Percentiles rank a stretch among this genome's conserved stretches.
These are phyloP conservation scores for Heritiera littoralis DNA, from an alignment of 345 rosid species.

Conservation along the genomic window DNA sequence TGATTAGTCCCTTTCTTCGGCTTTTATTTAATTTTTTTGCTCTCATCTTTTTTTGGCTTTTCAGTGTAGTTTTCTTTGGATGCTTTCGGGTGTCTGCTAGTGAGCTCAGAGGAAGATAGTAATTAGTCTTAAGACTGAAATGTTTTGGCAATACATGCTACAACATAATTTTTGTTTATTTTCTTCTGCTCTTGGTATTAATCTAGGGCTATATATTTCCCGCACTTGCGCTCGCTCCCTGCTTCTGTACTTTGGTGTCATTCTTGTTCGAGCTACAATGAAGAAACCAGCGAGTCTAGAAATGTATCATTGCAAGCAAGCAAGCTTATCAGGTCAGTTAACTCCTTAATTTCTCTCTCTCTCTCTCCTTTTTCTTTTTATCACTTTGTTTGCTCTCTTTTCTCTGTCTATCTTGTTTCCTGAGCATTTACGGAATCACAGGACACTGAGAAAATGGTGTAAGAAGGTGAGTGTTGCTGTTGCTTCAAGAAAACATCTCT, in stretches of 20 bases:
- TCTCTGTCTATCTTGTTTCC: neutral
- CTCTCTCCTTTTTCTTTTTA: neutral
- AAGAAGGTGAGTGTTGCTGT: neutral
- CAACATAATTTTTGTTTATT: neutral
- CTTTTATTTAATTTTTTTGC: neutral
- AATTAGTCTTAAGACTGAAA: constrained; percentile 1
- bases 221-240: neutral
- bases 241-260: neutral
- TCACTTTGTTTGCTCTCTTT: neutral
- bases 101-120: neutral
- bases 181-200: neutral
- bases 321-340: constrained; percentile 29
- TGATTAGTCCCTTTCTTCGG: constrained; percentile 32
- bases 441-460: constrained; percentile 8
- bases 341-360: neutral
- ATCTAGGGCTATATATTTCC: neutral
- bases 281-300: neutral
- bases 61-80: constrained; percentile 8
- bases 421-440: neutral
- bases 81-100: constrained; percentile 19
- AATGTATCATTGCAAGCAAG: neutral
- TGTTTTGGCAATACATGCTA: neutral
- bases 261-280: neutral
- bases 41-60: neutral
- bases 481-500: neutral